These are phyloP conservation scores for Diaporthe citriasiana DNA, from an alignment of 2,329 filamentous ascomycete genomes.

Conservation along the genomic window DNA sequence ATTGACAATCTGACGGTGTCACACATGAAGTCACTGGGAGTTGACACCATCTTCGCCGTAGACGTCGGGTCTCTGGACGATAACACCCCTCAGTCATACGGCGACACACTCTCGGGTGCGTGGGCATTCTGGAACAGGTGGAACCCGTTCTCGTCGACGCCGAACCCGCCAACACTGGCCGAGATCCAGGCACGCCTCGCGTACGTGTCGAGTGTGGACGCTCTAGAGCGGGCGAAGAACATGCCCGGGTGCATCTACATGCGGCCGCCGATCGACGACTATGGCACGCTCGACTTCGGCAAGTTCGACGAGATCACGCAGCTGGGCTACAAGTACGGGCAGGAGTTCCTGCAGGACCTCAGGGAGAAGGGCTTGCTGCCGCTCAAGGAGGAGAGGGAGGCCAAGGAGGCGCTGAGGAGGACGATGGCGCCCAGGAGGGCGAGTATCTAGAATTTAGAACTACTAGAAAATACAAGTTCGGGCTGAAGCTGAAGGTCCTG, in stretches of 20 bases:
- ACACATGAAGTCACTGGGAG: conserved; percentile 95
- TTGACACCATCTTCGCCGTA: conserved; percentile 94
- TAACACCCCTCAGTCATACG: conserved; percentile 90
- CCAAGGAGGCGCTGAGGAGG: conserved; percentile 81
- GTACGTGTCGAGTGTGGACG: conserved; percentile 95
- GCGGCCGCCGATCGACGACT: conserved; percentile 93
- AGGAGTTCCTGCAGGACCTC: conserved; percentile 82
- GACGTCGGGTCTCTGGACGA: conserved; percentile 96
- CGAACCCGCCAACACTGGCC: conserved; percentile 93
- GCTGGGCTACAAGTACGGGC: conserved; percentile 88
- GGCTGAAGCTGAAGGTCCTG: background rate
- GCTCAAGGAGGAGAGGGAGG: conserved; percentile 78
- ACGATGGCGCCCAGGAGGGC: conserved; percentile 85
- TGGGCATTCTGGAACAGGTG: conserved; percentile 97
- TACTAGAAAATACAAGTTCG: background rate
- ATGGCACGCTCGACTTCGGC: conserved; percentile 94
- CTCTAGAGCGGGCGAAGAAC: conserved; percentile 91
- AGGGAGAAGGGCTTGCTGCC: conserved; percentile 83
- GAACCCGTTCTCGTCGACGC: conserved; percentile 91
- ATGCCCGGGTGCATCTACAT: conserved; percentile 95
- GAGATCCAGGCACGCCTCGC: conserved; percentile 96
- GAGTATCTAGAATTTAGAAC: conserved; percentile 70
- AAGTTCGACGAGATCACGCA: conserved; percentile 98
- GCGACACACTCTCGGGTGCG: conserved; percentile 92
- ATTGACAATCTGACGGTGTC: conserved; percentile 97